Evolutionary conservation across 352 stramenopile species (phyloP), one percentile per base, ranked within the genome.

Genomic region (Globisporangium nodosum): DNA sequence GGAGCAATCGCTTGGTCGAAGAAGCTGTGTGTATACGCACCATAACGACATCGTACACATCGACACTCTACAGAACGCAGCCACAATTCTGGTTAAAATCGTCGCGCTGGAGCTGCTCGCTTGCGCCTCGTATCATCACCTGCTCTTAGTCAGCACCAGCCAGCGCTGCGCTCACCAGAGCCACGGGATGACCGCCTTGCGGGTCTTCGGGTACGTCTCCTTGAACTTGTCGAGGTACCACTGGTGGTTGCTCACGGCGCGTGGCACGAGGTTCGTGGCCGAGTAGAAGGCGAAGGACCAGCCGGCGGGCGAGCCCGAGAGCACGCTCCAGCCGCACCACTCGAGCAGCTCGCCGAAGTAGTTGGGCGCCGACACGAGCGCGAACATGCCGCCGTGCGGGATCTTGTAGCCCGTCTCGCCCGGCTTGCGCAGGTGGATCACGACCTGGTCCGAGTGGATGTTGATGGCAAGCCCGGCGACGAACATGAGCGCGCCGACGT

Each of bases 341-440:
- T 92, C 79, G 51, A 92, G 59, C n/a, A 88, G 68, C 52, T 92
- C 81, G 12, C 77, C 79, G 35, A 92, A 69, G 58, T 88, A 87
- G 66, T 92, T 92, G 9, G 81, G 75, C n/a, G 76, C 77, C 42
- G 79, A 87, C n/a, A 92, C 68, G 46, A 76, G 84, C 64, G 74
- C 63, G 56, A 92, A 92, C 62, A 92, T 60, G 20, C 74, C 78
- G 3, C 79, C 79, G 47, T 63, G 46, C 1, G 81, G 81, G 47
- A 92, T 83, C 39, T 71, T 65, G 58, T 90, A 92, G 31, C 60
- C 72, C 9, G 65, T 77, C 52, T 88, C 76, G 15, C 74, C 71
- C 4, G 78, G 76, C 37, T 73, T 71, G 54, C 79, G 81, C 52
- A 92, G 63, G 58, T 79, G 43, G 62, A 88, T 88, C 45, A 92